Percentiles rank a stretch among this genome's conserved stretches.
Conservation (phyloP, 2,329 filamentous ascomycete genomes). For the Celoporthe dispersa region DNA sequence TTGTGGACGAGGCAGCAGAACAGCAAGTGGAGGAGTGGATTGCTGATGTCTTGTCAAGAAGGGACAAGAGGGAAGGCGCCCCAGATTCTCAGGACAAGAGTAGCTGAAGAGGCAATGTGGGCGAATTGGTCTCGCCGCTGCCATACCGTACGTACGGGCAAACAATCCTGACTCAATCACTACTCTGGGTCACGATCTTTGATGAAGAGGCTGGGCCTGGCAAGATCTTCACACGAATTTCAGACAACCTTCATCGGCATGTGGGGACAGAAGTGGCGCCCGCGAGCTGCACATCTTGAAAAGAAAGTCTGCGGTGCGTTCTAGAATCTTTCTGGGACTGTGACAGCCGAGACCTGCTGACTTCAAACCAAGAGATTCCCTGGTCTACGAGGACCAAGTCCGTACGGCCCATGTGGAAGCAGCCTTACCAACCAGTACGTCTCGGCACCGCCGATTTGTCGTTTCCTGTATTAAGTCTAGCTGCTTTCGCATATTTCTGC, state of each 20-base stretch:
- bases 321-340: neutral
- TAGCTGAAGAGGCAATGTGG: conserved; percentile 36
- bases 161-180: neutral
- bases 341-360: neutral
- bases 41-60: conserved; percentile 62
- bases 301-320: conserved; percentile 6
- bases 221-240: neutral
- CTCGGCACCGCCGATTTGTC: neutral
- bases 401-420: neutral
- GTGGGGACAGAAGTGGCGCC: neutral
- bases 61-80: conserved; percentile 48
- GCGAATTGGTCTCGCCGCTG: neutral
- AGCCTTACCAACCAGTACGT: neutral
- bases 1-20: conserved; percentile 57
- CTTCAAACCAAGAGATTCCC: neutral
- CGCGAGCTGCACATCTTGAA: neutral
- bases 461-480: neutral
- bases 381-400: neutral
- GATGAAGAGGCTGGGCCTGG: neutral
- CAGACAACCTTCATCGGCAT: neutral
- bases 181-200: neutral
- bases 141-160: neutral
- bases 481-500: neutral
- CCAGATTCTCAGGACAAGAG: conserved; percentile 26
- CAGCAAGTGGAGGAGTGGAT: conserved; percentile 66